Percentiles rank a stretch among this genome's conserved stretches.
Conservation (phyloP, 176 grass and related monocot species). For the Eragrostis nindensis region DNA sequence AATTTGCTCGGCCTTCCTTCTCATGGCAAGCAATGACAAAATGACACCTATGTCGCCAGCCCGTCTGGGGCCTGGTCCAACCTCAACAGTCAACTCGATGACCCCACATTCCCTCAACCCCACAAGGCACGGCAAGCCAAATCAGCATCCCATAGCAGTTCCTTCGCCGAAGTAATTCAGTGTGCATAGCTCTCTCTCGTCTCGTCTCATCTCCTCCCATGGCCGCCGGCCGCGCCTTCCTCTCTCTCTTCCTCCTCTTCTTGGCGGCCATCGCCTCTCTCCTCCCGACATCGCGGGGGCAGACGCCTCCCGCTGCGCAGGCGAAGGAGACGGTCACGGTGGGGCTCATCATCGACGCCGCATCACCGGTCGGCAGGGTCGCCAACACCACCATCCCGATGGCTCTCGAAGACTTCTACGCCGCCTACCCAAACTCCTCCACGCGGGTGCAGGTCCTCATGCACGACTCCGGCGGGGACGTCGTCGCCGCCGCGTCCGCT, state of each 20-base stretch:
- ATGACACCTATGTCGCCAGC: too few relatives aligned
- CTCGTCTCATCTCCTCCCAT: conserved; percentile 17
- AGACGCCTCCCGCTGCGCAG: background rate
- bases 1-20: too few relatives aligned
- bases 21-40: too few relatives aligned
- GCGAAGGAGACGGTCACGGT: conserved; percentile 39
- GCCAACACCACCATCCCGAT: conserved; percentile 50
- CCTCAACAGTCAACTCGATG: too few relatives aligned
- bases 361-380: conserved; percentile 50
- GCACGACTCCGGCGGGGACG: conserved; percentile 53
- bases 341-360: conserved; percentile 59
- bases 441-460: conserved; percentile 24
- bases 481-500: conserved; percentile 64
- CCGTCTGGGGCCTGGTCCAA: too few relatives aligned
- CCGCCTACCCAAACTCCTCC: conserved; percentile 41
- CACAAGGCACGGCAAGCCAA: too few relatives aligned
- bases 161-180: background rate
- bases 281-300: background rate
- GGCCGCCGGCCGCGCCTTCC: conserved; percentile 1
- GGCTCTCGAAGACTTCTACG: conserved; percentile 72
- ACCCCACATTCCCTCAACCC: too few relatives aligned
- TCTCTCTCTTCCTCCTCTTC: background rate
- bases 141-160: background rate
- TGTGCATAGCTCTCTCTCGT: background rate
- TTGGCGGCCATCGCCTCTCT: conserved; percentile 16